Evolutionary conservation across 768 basidiomycete species (phyloP), one percentile per base, ranked within the genome.

Genomic region (Pholiota conissans): DNA sequence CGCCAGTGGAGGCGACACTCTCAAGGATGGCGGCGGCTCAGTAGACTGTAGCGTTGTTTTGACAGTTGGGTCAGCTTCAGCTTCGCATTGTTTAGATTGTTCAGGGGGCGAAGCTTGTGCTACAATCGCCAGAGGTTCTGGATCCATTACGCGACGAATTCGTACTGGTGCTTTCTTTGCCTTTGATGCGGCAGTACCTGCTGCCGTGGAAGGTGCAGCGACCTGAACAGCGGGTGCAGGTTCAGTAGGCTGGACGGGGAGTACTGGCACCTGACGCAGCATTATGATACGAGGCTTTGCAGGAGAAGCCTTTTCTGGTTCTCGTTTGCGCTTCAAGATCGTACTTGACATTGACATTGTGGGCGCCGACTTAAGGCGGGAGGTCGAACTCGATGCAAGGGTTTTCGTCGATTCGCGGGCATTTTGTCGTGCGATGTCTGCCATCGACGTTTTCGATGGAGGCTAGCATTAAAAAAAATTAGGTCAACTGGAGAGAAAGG

Each of bases 301-400:
- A 28, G 70, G 65, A 7, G 72, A 68, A 32, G 62, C 11, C 42
- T 56, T 60, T 32, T 76, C 74, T 27, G 70, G 58, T 16, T 70
- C 73, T 56, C 79, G 69, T 61, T 80, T 81, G 32, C 79, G 75
- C 61, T 81, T 79, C 39, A 79, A 61, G 34, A 46, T 67, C 3
- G 65, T 60, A 9, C 65, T 57, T 13, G 65, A 63, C 1, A 57
- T 56, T 20, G 65, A 63, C 1, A 57, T 56, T 20, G 65, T 52
- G 11, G 58, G 27, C 6, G 60, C 47, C 3, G 62, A 40, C 28
- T 65, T 67, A 4, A 57, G 35, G 20, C 64, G 61, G 14, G 66
- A 59, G 30, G 60, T 49, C 10, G 63, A 53, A 28, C 59, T 60
- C 29, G 56, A 58, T 34, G 57, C 24, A 8, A 47, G 39, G 5